Conservation (phyloP, 2,329 filamentous ascomycete species). For the Verticillium albo-atrum region DNA sequence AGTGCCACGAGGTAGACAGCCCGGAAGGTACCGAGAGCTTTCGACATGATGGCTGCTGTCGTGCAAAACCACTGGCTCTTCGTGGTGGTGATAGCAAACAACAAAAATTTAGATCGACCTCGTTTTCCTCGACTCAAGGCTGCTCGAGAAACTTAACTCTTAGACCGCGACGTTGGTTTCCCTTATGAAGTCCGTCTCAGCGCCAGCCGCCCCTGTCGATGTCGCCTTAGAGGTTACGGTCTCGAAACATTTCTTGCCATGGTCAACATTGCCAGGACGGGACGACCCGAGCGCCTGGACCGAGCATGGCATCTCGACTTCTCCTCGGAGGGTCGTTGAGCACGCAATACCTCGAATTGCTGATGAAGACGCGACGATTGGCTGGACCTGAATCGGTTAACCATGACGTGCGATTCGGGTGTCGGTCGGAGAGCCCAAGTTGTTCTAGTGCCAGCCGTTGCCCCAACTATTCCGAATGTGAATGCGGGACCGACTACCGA, state of each 20-base stretch:
- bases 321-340: background rate
- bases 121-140: background rate
- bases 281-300: background rate
- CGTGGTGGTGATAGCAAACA: background rate
- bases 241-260: background rate
- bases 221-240: background rate
- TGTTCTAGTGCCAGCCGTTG: background rate
- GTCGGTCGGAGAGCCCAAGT: slow-evolving; percentile 6
- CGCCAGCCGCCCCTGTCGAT: background rate
- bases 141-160: background rate
- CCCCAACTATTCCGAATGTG: background rate
- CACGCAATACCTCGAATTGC: background rate
- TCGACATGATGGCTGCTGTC: slow-evolving; percentile 1
- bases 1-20: slow-evolving; percentile 31
- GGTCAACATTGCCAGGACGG: background rate
- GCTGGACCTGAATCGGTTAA: background rate
- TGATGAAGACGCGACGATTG: background rate
- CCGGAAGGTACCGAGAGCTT: slow-evolving; percentile 26
- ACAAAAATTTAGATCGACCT: background rate
- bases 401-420: background rate
- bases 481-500: slow-evolving; percentile 8
- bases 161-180: background rate
- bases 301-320: background rate
- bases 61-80: background rate
- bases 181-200: background rate